These are phyloP conservation scores for Lignosus rhinocerotis DNA, from an alignment of 1,284 basidiomycete genomes.

Conservation along the genomic window DNA sequence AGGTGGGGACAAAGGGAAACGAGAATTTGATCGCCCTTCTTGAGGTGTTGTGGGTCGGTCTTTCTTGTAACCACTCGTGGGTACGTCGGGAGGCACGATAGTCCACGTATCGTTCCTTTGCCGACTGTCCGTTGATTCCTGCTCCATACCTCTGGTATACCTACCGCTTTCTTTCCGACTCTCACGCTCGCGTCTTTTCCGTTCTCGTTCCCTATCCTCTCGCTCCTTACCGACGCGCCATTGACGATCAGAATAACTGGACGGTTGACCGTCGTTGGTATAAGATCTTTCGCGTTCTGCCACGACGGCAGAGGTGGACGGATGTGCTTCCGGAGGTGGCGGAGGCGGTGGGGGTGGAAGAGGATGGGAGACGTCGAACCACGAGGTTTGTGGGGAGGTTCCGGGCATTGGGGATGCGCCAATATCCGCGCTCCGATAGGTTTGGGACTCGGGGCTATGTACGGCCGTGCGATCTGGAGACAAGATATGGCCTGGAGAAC, in stretches of 20 bases:
- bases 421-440: constrained; percentile 20
- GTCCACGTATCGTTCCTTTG: constrained; percentile 44
- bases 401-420: constrained; percentile 19
- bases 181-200: constrained; percentile 13
- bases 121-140: constrained; percentile 13
- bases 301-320: constrained; percentile 49
- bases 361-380: constrained; percentile 27
- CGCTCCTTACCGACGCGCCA: constrained; percentile 32
- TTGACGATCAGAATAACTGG: constrained; percentile 25
- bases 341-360: constrained; percentile 24
- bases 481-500: constrained; percentile 32
- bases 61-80: constrained; percentile 28
- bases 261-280: constrained; percentile 34
- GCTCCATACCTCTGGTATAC: constrained; percentile 10
- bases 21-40: constrained; percentile 25
- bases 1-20: constrained; percentile 13
- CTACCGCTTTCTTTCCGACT: constrained; percentile 13
- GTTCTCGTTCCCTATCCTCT: constrained; percentile 19
- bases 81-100: constrained; percentile 39
- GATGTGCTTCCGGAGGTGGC: constrained; percentile 39
- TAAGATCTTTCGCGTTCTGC: constrained; percentile 50
- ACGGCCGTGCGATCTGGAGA: constrained; percentile 45
- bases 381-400: constrained; percentile 22
- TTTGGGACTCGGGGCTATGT: constrained; percentile 23
- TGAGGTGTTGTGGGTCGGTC: constrained; percentile 35